Base-by-base conservation (phyloP, 805 yeast genomes). In the Wickerhamomyces ciferrii region DNA sequence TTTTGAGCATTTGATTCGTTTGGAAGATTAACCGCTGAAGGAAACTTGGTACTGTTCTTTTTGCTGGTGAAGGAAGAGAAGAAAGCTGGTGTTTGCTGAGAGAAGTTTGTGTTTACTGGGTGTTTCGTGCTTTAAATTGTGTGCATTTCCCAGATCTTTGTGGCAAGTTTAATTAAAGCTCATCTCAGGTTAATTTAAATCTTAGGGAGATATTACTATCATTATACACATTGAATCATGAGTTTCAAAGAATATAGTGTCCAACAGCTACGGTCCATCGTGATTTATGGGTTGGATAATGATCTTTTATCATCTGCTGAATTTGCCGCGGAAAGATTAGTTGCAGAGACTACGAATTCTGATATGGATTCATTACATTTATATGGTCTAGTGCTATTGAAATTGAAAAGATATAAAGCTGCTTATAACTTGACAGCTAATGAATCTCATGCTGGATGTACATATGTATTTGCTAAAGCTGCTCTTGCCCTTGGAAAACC, bases 301-400 rank as follows among this genome's bases (percentile, higher is more conserved):
- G 89, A 82, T 58, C 74, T 86, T 49, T 67, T 77, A 40, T 67
- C 71, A 14, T 85, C 91, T 24, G 97, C 98, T 2, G 90, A 84
- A 58, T 88, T 94, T 66, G 83, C 92, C 5, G 80, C 90, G 17
- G 98, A 94, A 62, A 72, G 96, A 52, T 69, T 89, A 20, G 65
- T 85, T 31, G 88, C 96, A 2, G 76, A 79, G n/a, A 63, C 71
- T 6, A 58, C 57, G 17, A 44, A 49, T 11, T 56, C 59, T 35
- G 75, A 79, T 50, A 62, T 75, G 6, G 87, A 83, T 45, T 76
- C 91, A 10, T 60, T 78, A 4, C 86, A 88, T 61, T 67, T 90
- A 36, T 82, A 86, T 59, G 88, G 87, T 15, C 67, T 86, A 35
- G 81, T 86, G 1, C 70, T 86, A 45, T 81, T 67, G 56, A 79